Evolutionary conservation across 805 yeast species (phyloP).

Genomic region (Lachancea fermentati): DNA sequence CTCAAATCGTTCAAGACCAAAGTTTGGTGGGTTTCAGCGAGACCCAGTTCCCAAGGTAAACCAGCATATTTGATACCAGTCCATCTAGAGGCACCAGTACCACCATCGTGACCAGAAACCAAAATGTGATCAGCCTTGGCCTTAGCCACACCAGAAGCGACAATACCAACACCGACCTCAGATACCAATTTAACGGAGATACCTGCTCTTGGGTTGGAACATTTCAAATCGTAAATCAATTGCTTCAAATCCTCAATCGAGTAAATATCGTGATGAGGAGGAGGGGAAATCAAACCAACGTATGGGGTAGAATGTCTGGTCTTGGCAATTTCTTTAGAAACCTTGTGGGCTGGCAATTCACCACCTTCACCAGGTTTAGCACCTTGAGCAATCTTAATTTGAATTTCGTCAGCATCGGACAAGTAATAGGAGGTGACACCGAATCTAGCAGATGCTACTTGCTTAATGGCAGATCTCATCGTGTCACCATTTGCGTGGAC

Average conservation of each 20-base stretch:
- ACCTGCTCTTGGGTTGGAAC: conserved; percentile 95
- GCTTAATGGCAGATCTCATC: conserved; percentile 98
- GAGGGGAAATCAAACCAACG: conserved; percentile 95
- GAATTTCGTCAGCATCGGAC: conserved; percentile 95
- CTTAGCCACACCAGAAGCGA: conserved; percentile 98
- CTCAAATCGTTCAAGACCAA: conserved; percentile 91
- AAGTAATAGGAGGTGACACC: conserved; percentile 95
- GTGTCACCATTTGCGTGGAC: conserved; percentile 87
- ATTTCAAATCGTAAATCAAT: conserved; percentile 90
- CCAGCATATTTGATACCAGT: conserved; percentile 97
- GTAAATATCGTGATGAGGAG: conserved; percentile 98
- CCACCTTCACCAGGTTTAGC: conserved; percentile 99
- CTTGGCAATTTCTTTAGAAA: conserved; percentile 78
- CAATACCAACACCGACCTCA: conserved; percentile 98
- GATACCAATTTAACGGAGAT: conserved; percentile 95
- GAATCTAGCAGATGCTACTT: conserved; percentile 95
- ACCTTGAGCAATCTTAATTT: conserved; percentile 98
- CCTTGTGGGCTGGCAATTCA: conserved; percentile 94
- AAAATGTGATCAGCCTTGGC: conserved; percentile 97
- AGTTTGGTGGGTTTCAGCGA: conserved; percentile 97
- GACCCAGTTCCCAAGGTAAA: conserved; percentile 97
- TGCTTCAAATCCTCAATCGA: conserved; percentile 97
- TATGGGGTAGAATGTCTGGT: conserved; percentile 96
- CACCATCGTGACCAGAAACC: conserved; percentile 98
- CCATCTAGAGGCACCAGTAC: conserved; percentile 99